Evolutionary conservation across 176 grass and related monocot species (phyloP).

Genomic region (Oryza meyeriana): DNA sequence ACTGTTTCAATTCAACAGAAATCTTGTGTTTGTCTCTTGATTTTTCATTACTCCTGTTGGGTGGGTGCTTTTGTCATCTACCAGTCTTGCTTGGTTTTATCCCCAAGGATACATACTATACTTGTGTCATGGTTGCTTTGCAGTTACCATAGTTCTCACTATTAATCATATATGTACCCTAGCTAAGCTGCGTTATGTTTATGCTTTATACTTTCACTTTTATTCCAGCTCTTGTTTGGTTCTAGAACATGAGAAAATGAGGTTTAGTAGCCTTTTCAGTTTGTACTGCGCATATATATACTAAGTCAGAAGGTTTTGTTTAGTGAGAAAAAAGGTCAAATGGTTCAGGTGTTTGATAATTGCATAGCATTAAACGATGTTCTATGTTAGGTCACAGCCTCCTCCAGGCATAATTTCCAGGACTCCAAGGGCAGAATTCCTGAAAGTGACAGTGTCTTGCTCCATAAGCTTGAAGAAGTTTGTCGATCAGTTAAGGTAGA

Average conservation of each 20-base stretch:
- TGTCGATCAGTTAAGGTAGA: conserved; percentile 51
- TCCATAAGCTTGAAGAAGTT: conserved; percentile 64
- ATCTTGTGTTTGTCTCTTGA: conserved; percentile 7
- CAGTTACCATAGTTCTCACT: neutral
- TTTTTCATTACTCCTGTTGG: neutral
- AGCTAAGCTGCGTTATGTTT: neutral
- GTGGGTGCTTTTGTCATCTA: neutral
- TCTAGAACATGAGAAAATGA: neutral
- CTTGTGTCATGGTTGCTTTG: neutral
- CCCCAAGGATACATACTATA: neutral
- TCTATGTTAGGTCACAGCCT: conserved; percentile 38
- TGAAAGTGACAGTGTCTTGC: conserved; percentile 37
- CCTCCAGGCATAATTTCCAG: conserved; percentile 7
- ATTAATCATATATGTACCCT: neutral
- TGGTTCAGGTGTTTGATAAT: neutral
- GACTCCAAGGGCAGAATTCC: conserved; percentile 31
- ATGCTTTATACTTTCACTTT: neutral
- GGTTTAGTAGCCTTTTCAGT: neutral
- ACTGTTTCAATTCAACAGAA: neutral
- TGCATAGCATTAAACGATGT: neutral
- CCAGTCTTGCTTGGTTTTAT: neutral
- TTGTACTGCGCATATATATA: neutral
- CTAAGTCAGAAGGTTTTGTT: neutral
- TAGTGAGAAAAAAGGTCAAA: neutral
- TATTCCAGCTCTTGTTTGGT: neutral